Base-by-base conservation (phyloP, 2,329 filamentous ascomycete genomes). In the Xylariaceae sp. region DNA sequence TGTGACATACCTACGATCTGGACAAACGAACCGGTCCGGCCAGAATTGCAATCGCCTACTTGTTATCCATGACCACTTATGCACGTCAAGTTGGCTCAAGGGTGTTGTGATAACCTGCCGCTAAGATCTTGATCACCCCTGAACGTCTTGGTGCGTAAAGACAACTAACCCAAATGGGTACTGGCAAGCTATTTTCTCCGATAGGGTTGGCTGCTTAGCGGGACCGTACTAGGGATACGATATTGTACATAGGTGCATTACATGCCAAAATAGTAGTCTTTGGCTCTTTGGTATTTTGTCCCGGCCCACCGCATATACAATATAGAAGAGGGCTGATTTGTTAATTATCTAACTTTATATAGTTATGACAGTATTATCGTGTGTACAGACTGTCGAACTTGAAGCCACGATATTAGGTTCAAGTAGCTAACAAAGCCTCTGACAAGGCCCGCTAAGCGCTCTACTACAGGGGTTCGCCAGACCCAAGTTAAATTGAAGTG, bases 81-180 rank as follows among this genome's bases (percentile, higher is more conserved):
- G 40, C 48, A 21, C 37, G 32, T 52, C 42, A 40, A 50, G 42
- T 47, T 4, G 32, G 32, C 3, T 7, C 32, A 37, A 16, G 32
- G 32, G 32, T 37, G 32, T 37, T 37, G 32, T 9, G 16, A 16
- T 42, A 10, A 20, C 18, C 41, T 48, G 32, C 37, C 44, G 46
- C 52, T 54, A 51, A 53, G 46, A 56, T 56, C 50, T 59, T 16
- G 32, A 48, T 47, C 32, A 37, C 14, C 32, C 14, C 32, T 37
- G 32, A 7, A 7, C 14, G 14, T 37, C 7, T 37, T 10, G 5
- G 10, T 29, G 26, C 32, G 5, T 37, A 37, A 37, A 14, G 32
- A 16, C 12, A 14, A 3, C 32, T 37, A 37, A 37, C 32, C 32
- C 9, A 37, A 10, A 37, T 10, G 32, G 32, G 32, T 16, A 37